phyloP scores from a whole-genome alignment of 164 flowering plant species.

The Vitis riparia region DNA sequence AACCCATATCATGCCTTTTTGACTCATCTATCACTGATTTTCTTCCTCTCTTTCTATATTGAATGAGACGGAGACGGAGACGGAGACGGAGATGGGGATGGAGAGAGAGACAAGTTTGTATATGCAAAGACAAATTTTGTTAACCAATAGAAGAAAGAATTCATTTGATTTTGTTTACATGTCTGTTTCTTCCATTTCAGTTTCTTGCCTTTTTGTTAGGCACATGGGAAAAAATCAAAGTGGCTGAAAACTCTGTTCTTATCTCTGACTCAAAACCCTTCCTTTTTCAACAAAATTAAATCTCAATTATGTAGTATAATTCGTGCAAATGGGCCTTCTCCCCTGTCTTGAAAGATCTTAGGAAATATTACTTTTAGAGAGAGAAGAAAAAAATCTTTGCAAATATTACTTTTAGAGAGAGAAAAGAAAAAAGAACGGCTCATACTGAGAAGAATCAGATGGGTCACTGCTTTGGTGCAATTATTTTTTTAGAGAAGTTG shows the following conservation, averaged over 20 bases:
- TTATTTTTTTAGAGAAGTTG: background rate
- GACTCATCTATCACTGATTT: constrained; percentile 12
- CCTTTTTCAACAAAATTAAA: too few species aligned
- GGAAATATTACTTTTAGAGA: too few species aligned
- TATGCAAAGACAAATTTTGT: constrained; percentile 29
- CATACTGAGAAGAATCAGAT: too few species aligned
- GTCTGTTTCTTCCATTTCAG: background rate
- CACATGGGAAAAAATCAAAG: too few species aligned
- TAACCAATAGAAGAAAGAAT: constrained; percentile 14
- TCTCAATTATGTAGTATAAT: background rate
- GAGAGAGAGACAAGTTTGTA: constrained; percentile 13
- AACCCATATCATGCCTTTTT: constrained; percentile 88
- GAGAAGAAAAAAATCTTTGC: too few species aligned
- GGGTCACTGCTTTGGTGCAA: too few species aligned
- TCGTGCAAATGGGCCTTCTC: background rate
- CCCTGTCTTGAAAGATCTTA: background rate
- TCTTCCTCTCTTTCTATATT: background rate
- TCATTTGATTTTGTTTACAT: constrained; percentile 11
- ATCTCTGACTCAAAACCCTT: too few species aligned
- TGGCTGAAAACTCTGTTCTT: too few species aligned
- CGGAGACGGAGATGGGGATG: too few species aligned
- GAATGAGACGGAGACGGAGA: background rate
- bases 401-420: too few species aligned
- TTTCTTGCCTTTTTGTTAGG: too few species aligned
- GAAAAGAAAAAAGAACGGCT: too few species aligned